Base-by-base conservation (phyloP, 2,329 filamentous ascomycete genomes). In the Cordyceps tenuipes region DNA sequence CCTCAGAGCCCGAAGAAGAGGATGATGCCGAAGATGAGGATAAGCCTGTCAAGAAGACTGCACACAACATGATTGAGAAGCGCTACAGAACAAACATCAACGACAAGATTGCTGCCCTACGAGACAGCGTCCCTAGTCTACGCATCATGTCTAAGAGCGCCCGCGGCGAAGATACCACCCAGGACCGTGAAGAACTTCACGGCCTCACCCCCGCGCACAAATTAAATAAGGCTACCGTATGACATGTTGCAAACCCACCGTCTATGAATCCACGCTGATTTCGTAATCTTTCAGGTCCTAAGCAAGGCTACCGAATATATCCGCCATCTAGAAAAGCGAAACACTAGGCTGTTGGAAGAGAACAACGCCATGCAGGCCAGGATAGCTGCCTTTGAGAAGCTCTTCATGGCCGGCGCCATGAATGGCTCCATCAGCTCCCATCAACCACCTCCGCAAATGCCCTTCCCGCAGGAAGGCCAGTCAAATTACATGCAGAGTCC, bases 11-110 rank as follows among this genome's bases (percentile, higher is more conserved):
- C 59, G 65, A 81, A 62, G 65, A 81, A 62, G 64, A 75, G 12
- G 61, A 57, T 5, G 61, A 62, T n/a, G 61, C 49, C 9, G 61
- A 62, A 1, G 57, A 62, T n/a, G 57, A 60, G 26, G 61, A 60
- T 56, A 65, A 67, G 47, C 61, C 61, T 31, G 52, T 62, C 61
- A 97, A 96, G 80, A 97, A 97, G 80, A 95, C 92, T 36, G 91
- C 93, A 2, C 93, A 97, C 75, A 97, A 97, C 73, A 94, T 97
- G 82, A 97, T 97, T 64, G 93, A 97, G 76, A 97, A 97, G 80
- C 81, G 93, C 65, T 97, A 97, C 73, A 87, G 93, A 67, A 96
- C 90, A 58, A 97, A 97, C 69, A 80, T 97, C 61, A 97, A 97
- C 70, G 93, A 97, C 71, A 97, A 97, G 77, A 97, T 97, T 67